A percentile compares a stretch with the other conserved stretches of the same genome.
phyloP scores from a whole-genome alignment of 2,329 filamentous ascomycete genomes.

The Fusarium gaditjirri region DNA sequence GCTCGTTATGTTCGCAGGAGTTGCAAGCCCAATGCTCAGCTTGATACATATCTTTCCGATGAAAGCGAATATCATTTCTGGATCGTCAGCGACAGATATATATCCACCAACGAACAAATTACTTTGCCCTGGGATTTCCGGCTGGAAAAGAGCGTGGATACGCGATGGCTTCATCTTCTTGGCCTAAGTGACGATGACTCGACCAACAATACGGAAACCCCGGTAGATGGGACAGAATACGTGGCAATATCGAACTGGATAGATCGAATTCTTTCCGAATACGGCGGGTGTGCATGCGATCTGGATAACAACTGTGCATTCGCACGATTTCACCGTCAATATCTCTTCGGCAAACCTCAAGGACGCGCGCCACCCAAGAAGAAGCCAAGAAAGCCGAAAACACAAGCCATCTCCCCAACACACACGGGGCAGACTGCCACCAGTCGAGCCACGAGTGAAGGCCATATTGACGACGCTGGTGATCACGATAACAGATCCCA shows the following conservation, averaged over 20 bases:
- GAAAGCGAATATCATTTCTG: conserved; percentile 89
- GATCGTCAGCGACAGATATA: conserved; percentile 83
- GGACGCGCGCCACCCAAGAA: conserved; percentile 56
- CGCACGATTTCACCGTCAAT: conserved; percentile 69
- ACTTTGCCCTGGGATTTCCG: conserved; percentile 76
- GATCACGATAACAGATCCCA: conserved; percentile 62
- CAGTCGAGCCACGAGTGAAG: conserved; percentile 72
- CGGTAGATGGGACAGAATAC: conserved; percentile 70
- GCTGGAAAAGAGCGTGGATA: conserved; percentile 64
- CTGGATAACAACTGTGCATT: conserved; percentile 71
- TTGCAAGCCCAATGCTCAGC: conserved; percentile 86
- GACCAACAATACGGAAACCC: conserved; percentile 60
- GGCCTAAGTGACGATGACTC: conserved; percentile 71
- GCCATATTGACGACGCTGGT: conserved; percentile 63
- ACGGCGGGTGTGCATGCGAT: conserved; percentile 82
- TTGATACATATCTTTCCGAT: conserved; percentile 86
- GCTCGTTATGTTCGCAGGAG: conserved; percentile 92
- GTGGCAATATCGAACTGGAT: conserved; percentile 72
- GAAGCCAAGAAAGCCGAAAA: conserved; percentile 65
- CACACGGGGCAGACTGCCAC: conserved; percentile 71
- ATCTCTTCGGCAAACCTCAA: conserved; percentile 59
- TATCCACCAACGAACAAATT: conserved; percentile 71
- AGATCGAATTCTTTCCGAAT: conserved; percentile 76
- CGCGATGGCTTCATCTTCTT: conserved; percentile 67
- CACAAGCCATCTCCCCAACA: conserved; percentile 67